Percentiles rank a stretch among this genome's conserved stretches.
Evolutionary conservation across 805 yeast genomes (phyloP).

Genomic region (Candida parachauliodes): DNA sequence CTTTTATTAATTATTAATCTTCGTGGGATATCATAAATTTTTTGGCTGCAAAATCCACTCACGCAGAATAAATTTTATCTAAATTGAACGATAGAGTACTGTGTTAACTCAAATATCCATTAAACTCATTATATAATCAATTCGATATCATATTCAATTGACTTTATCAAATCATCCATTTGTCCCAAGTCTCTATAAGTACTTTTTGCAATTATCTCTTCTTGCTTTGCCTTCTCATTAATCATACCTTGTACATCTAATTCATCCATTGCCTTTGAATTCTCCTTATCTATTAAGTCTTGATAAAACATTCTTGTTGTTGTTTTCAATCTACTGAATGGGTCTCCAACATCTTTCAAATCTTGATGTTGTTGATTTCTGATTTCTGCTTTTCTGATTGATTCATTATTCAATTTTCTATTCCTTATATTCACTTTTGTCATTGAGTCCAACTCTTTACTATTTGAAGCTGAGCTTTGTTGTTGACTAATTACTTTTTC

Average conservation of each 20-base stretch:
- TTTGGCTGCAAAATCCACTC: no score
- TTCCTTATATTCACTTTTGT: constrained; percentile 81
- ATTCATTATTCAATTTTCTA: constrained; percentile 72
- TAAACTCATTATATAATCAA: constrained; percentile 12
- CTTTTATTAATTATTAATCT: no score
- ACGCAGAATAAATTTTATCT: no score
- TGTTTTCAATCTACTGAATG: constrained; percentile 87
- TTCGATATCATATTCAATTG: constrained; percentile 40
- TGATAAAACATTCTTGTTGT: constrained; percentile 78
- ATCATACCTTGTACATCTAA: constrained; percentile 42
- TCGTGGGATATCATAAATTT: no score
- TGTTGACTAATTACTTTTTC: constrained; percentile 45
- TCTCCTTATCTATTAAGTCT: constrained; percentile 52
- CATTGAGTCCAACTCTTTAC: constrained; percentile 44
- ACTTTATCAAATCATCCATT: constrained; percentile 47
- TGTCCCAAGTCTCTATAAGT: constrained; percentile 58
- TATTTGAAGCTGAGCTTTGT: constrained; percentile 28
- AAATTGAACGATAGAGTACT: no score
- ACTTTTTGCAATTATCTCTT: constrained; percentile 43
- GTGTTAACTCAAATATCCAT: no score
- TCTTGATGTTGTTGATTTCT: constrained; percentile 40
- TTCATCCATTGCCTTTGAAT: constrained; percentile 54
- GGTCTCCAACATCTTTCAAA: constrained; percentile 55
- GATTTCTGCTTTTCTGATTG: constrained; percentile 76
- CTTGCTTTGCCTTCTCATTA: constrained; percentile 43